Percentiles rank a stretch among this genome's conserved stretches.
phyloP scores from a whole-genome alignment of 106 monocot genomes.

The Allium sativum region DNA sequence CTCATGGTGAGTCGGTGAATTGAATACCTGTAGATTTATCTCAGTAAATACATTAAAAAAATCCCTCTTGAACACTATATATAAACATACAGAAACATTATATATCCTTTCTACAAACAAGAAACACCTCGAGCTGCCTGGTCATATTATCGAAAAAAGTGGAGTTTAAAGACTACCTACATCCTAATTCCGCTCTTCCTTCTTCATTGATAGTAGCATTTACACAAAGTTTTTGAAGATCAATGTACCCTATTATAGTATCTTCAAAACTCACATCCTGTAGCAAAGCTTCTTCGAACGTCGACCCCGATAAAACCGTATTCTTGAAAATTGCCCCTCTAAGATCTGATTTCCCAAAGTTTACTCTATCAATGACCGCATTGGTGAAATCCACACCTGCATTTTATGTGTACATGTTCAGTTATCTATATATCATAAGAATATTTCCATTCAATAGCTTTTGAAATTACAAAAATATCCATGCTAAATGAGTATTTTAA shows the following conservation, averaged over 20 bases:
- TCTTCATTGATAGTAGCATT: slow-evolving; percentile 54
- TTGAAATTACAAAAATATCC: too few relatives aligned
- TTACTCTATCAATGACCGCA: slow-evolving; percentile 79
- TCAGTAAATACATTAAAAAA: too few relatives aligned
- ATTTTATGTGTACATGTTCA: neutral
- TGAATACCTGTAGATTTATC: too few relatives aligned
- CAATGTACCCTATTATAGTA: slow-evolving; percentile 91
- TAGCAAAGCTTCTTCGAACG: slow-evolving; percentile 59
- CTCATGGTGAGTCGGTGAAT: too few relatives aligned
- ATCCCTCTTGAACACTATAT: too few relatives aligned
- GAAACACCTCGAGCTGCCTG: too few relatives aligned
- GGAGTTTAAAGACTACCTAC: slow-evolving; percentile 26
- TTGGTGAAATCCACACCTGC: slow-evolving; percentile 75
- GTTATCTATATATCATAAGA: too few relatives aligned
- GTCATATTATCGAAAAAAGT: neutral
- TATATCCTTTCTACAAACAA: too few relatives aligned
- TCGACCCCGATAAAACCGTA: slow-evolving; percentile 73
- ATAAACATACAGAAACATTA: too few relatives aligned
- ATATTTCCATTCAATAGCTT: too few relatives aligned
- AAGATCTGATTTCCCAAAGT: slow-evolving; percentile 71
- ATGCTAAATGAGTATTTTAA: too few relatives aligned
- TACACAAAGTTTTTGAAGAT: slow-evolving; percentile 80
- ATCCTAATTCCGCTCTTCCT: slow-evolving; percentile 62
- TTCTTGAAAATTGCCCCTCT: slow-evolving; percentile 82
- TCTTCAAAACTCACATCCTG: slow-evolving; percentile 62